Evolutionary conservation across 164 flowering plant genomes (phyloP).

Genomic region (Aristolochia contorta): DNA sequence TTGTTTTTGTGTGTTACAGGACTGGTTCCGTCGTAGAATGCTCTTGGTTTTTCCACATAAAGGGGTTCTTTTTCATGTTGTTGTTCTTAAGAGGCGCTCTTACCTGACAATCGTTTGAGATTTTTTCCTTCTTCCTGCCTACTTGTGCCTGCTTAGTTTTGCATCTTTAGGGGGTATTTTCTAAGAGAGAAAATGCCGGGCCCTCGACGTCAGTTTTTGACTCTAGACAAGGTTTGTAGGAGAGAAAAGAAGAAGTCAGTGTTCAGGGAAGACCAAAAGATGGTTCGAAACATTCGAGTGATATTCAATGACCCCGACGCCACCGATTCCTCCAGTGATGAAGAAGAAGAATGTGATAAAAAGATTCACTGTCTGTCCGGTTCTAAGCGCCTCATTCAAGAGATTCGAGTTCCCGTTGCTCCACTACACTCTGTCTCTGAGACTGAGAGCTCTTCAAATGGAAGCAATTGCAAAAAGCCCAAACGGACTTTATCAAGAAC

Average conservation of each 20-base stretch:
- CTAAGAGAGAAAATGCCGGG: constrained; percentile 23
- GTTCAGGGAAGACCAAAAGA: constrained; percentile 2
- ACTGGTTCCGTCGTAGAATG: constrained; percentile 67
- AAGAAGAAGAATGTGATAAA: constrained; percentile 17
- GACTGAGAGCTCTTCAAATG: constrained; percentile 42
- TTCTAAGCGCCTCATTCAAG: constrained; percentile 32
- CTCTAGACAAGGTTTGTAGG: constrained; percentile 16
- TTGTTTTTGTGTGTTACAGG: constrained; percentile 42
- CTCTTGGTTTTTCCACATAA: constrained; percentile 72
- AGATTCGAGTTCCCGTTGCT: constrained; percentile 28
- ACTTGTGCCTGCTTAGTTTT: constrained; percentile 7
- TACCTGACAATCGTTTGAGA: constrained; percentile 25
- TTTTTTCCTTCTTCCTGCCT: neutral
- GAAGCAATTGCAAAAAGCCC: constrained; percentile 25
- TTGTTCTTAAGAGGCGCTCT: constrained; percentile 59
- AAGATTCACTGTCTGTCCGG: neutral
- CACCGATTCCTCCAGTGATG: constrained; percentile 69
- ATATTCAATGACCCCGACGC: constrained; percentile 66
- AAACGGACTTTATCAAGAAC: constrained; percentile 17
- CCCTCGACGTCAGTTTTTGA: constrained; percentile 16
- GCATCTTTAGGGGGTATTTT: constrained; percentile 5
- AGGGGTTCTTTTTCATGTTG: constrained; percentile 34
- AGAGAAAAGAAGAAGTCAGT: constrained; percentile 15
- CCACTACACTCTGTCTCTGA: constrained; percentile 7
- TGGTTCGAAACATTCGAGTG: constrained; percentile 46